Percentiles rank a stretch among this genome's conserved stretches.
Evolutionary conservation across 257 asterid genomes (phyloP).

Genomic region (Mentha longifolia): DNA sequence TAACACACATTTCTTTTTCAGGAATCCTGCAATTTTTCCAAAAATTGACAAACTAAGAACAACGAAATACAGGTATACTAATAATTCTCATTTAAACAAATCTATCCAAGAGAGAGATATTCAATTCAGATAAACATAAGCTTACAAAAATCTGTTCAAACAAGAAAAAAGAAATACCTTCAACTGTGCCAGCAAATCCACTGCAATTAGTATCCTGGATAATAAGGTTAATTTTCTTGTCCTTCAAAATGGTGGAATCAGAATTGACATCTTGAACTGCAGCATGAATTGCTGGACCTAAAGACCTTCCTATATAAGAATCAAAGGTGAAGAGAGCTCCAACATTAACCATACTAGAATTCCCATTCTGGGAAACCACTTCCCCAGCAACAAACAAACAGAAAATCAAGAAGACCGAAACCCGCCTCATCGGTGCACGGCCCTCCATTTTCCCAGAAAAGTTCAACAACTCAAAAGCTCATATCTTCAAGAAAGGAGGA

Average conservation of each 20-base stretch:
- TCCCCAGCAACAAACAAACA: conserved; percentile 29
- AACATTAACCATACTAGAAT: conserved; percentile 58
- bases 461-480: not conserved
- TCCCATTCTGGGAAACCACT: conserved; percentile 33
- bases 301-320: conserved; percentile 83
- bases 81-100: not conserved
- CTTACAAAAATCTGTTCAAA: not conserved
- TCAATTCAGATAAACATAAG: not conserved
- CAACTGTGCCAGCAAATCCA: conserved; percentile 85
- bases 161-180: conserved; percentile 46
- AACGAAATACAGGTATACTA: no score
- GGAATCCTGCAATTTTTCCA: not conserved
- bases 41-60: not conserved
- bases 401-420: conserved; percentile 27
- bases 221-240: conserved; percentile 57
- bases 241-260: conserved; percentile 55
- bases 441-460: conserved; percentile 29
- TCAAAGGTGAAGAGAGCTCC: conserved; percentile 76
- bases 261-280: conserved; percentile 82
- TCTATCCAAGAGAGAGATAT: not conserved
- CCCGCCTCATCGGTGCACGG: conserved; percentile 13
- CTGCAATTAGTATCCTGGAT: conserved; percentile 89
- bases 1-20: not conserved
- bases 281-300: conserved; percentile 70
- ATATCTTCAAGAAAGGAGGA: conserved; percentile 32